phyloP scores from a whole-genome alignment of 2,329 filamentous ascomycete genomes.

The Falciphora oryzae region DNA sequence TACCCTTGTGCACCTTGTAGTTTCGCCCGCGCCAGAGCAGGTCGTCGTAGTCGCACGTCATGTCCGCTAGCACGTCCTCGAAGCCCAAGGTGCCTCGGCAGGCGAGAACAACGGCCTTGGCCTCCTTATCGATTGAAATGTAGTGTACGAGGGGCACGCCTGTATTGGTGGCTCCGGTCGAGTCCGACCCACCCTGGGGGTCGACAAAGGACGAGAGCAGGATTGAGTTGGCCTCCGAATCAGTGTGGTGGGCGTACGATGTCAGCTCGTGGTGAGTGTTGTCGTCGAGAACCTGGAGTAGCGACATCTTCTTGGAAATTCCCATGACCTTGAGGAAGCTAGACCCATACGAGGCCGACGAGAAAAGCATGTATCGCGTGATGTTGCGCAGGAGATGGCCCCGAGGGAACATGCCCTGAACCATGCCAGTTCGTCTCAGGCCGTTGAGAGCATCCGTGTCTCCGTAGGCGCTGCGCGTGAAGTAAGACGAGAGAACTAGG shows the following conservation, averaged over 20 bases:
- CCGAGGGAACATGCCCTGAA: constrained; percentile 54
- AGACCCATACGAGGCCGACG: constrained; percentile 60
- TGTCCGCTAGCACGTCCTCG: constrained; percentile 66
- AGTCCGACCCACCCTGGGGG: constrained; percentile 60
- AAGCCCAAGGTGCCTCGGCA: constrained; percentile 68
- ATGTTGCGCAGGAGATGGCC: constrained; percentile 57
- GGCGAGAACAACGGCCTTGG: constrained; percentile 66
- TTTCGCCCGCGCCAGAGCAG: constrained; percentile 55
- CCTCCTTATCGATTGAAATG: constrained; percentile 64
- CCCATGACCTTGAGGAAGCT: constrained; percentile 58
- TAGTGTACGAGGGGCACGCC: constrained; percentile 69
- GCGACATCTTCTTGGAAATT: constrained; percentile 46
- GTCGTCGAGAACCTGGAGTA: constrained; percentile 29
- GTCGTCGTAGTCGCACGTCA: constrained; percentile 69
- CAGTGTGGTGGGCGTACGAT: constrained; percentile 59
- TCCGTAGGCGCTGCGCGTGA: constrained; percentile 40
- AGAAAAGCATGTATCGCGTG: constrained; percentile 59
- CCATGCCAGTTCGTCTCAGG: constrained; percentile 45
- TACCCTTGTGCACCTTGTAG: constrained; percentile 69
- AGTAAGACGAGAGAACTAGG: constrained; percentile 43
- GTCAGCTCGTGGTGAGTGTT: constrained; percentile 54
- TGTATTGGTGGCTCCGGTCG: constrained; percentile 57
- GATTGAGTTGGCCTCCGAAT: constrained; percentile 50
- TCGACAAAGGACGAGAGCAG: constrained; percentile 67
- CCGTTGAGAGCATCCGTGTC: constrained; percentile 39